Evolutionary conservation across 2,329 filamentous ascomycete genomes (phyloP).

Genomic region (Fusarium mangiferae): DNA sequence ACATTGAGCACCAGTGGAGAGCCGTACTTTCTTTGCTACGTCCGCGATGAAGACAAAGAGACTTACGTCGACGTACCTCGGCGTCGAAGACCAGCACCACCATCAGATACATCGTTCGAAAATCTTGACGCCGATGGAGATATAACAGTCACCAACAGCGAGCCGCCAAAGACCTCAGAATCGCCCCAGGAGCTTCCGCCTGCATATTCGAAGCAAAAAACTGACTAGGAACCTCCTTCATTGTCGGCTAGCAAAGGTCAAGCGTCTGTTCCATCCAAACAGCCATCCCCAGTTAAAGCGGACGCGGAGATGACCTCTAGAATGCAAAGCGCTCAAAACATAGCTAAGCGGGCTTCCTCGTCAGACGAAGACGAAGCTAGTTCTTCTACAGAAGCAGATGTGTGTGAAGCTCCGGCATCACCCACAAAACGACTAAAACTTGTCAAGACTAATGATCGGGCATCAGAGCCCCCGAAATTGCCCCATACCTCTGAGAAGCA

Average conservation of each 20-base stretch:
- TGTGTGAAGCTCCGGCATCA: not conserved
- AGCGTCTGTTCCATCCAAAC: not conserved
- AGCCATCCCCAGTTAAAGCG: not conserved
- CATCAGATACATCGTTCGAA: conserved; percentile 12
- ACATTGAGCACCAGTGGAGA: conserved; percentile 76
- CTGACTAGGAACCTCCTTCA: conserved; percentile 30
- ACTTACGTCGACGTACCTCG: conserved; percentile 60
- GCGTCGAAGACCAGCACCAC: conserved; percentile 43
- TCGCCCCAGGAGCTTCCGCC: conserved; percentile 21
- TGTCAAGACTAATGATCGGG: not conserved
- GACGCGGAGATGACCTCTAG: not conserved
- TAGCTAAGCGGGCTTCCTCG: not conserved
- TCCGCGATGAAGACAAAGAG: conserved; percentile 73
- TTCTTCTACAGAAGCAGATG: not conserved
- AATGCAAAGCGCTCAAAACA: not conserved
- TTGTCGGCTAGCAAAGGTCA: not conserved
- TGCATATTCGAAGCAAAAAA: conserved; percentile 24
- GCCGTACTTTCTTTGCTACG: conserved; percentile 85
- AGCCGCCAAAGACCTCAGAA: not conserved
- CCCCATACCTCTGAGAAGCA: not conserved
- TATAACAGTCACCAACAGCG: conserved; percentile 24
- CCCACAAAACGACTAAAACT: conserved; percentile 1
- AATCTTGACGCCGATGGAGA: conserved; percentile 42
- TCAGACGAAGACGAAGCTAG: not conserved
- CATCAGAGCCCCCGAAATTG: not conserved